Evolutionary conservation across 495 filamentous ascomycete genomes (phyloP).

Genomic region (Parathielavia appendiculata): DNA sequence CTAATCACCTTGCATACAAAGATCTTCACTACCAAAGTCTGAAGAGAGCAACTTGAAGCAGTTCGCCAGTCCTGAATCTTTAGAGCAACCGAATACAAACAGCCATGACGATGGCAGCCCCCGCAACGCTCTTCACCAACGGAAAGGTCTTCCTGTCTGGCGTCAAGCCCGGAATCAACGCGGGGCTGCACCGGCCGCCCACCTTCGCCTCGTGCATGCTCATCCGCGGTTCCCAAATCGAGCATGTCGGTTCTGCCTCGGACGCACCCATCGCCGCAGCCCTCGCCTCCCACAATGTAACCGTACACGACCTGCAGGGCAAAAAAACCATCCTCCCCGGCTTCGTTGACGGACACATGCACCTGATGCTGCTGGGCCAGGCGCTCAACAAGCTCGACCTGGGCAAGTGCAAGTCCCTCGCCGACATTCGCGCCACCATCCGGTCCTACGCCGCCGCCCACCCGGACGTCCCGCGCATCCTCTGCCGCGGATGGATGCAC

Average conservation of each 20-base stretch:
- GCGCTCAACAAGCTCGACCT: slow-evolving; percentile 55
- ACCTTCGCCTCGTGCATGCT: slow-evolving; percentile 40
- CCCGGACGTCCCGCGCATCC: slow-evolving; percentile 47
- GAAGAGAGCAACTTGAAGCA: no score
- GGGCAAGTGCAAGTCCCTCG: slow-evolving; percentile 48
- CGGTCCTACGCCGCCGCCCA: slow-evolving; percentile 45
- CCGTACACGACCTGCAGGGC: slow-evolving; percentile 45
- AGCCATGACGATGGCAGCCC: slow-evolving; percentile 13
- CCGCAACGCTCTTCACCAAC: slow-evolving; percentile 34
- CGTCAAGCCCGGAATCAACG: slow-evolving; percentile 27
- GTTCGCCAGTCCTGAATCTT: neutral
- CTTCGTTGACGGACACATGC: slow-evolving; percentile 62
- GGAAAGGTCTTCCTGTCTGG: slow-evolving; percentile 26
- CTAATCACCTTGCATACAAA: neutral
- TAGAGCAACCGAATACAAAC: slow-evolving; percentile 14
- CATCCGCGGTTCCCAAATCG: slow-evolving; percentile 33
- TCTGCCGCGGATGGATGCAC: slow-evolving; percentile 60
- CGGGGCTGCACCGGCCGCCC: slow-evolving; percentile 23
- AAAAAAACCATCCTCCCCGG: slow-evolving; percentile 52
- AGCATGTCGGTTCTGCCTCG: slow-evolving; percentile 39
- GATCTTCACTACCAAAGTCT: neutral
- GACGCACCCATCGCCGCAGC: slow-evolving; percentile 34
- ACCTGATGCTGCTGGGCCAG: slow-evolving; percentile 56
- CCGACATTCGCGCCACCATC: slow-evolving; percentile 50
- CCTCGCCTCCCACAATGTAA: slow-evolving; percentile 12